These are phyloP conservation scores for Pseudoneurospora amorphoporcata DNA, from an alignment of 495 filamentous ascomycete genomes.

Conservation along the genomic window DNA sequence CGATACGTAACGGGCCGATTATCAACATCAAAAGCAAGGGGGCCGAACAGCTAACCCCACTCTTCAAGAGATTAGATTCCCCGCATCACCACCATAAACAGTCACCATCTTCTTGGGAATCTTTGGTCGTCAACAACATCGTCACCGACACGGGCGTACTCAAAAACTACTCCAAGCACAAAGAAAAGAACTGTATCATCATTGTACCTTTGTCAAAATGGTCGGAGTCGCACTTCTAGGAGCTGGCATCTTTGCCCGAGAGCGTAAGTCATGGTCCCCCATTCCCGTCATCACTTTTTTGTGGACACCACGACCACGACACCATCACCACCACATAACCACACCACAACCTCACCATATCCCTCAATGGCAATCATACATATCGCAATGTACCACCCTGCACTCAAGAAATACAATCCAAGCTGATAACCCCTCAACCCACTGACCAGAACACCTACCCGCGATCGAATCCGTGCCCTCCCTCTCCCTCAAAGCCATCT, in stretches of 20 bases:
- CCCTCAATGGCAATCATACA: neutral
- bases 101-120: neutral
- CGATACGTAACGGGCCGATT: neutral
- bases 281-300: neutral
- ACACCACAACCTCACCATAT: neutral
- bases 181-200: neutral
- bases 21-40: neutral
- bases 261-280: constrained; percentile 18
- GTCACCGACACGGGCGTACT: neutral
- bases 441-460: constrained; percentile 29
- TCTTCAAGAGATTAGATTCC: neutral
- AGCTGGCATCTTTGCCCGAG: constrained; percentile 43
- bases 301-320: neutral
- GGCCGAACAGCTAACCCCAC: neutral
- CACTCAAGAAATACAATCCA: neutral
- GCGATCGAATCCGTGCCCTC: constrained; percentile 35
- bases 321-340: neutral
- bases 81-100: neutral
- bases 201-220: constrained; percentile 6
- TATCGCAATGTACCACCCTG: too few relatives aligned
- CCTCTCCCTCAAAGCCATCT: constrained; percentile 48
- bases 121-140: neutral
- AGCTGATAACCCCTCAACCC: constrained; percentile 7
- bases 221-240: constrained; percentile 57
- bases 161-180: neutral